Evolutionary conservation across 1,284 basidiomycete species (phyloP), one percentile per base, ranked within the genome.

Genomic region (Melampsora larici-populina): DNA sequence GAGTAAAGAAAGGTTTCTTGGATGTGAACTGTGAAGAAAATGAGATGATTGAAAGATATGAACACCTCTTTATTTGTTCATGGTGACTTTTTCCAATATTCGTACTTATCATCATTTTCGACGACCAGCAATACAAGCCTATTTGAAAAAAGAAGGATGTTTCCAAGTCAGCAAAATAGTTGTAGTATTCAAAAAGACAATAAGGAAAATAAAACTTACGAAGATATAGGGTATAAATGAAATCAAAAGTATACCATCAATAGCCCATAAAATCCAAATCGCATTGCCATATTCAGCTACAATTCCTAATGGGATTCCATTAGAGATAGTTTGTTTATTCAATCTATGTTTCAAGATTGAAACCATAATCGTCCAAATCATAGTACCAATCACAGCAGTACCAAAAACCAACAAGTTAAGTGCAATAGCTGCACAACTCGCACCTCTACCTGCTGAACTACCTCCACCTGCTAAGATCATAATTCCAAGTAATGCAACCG

Each of bases 331-430:
- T 55, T 55, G 51, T 15, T 17, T 6, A n/a, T 43, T 48, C 24
- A 70, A 63, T 63, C 67, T 65, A 63, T 70, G 75, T 31, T 64
- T 69, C 13, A 77, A 66, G 17, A 69, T 77, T 13, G 40, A 55
- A 21, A 66, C 40, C 17, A 77, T 64, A 21, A 55, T 66, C 13
- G 75, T 77, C 75, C 75, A 77, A 63, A 77, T 77, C 43, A 77
- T 26, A 7, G 67, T 64, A 33, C 75, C 75, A 40, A 77, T 70
- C 26, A 31, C 9, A 40, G 26, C 48, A 62, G n/a, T 51, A 29
- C 60, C 48, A 46, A 77, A 77, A n/a, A 58, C 75, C 2, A 77
- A 33, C 26, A 77, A 43, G 48, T 40, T 49, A 43, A 77, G 26
- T 46, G 29, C 13, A 21, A 68, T 17, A 17, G 51, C 51, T 21